Evolutionary conservation across 2,329 filamentous ascomycete species (phyloP), one percentile per base, ranked within the genome.

Genomic region (Aspergillus sp.): DNA sequence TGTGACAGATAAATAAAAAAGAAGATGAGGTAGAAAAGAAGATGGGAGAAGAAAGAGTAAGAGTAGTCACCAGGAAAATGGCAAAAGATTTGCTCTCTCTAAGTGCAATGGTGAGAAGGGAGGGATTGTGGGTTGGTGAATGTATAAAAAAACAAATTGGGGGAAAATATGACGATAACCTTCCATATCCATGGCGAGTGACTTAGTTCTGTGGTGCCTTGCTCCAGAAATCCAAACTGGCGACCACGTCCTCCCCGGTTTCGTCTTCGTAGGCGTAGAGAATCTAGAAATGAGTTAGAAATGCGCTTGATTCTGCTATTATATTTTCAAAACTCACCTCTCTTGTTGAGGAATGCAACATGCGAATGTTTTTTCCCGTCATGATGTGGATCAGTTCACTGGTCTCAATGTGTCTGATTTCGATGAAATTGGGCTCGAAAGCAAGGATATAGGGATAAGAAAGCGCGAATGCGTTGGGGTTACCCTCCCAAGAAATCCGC

Each of bases 261-360:
- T 98, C 93, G 63, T 97, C 91, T 74, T 98, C 93, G 67, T 96
- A 96, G 43, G 93, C 91, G 71, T 96, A 97, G 45, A 98, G 73
- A 59, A 98, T 97, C 93, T 19, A 19, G 3, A 19, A 19, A 19
- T 19, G 17, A 19, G 17, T 19, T 19, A 19, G 17, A 19, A 19
- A 19, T 19, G 17, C 2, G 17, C 17, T 35, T 25, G 4, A 10
- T 12, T n/a, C n/a, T 12, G 15, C 33, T 5, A 23, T 19, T 6
- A 3, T 9, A 35, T 13, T 25, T 44, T 3, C 42, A 15, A 61
- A 46, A 68, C 81, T 73, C 74, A 95, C 93, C 84, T 98, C 93
- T 75, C 95, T 84, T 50, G 91, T 95, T 61, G 89, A 95, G 67
- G 90, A 91, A 73, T 98, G 93, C 58, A 98, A 77, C 90, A 97